Evolutionary conservation across 2,329 filamentous ascomycete species (phyloP).

Genomic region (Blastomyces silverae): DNA sequence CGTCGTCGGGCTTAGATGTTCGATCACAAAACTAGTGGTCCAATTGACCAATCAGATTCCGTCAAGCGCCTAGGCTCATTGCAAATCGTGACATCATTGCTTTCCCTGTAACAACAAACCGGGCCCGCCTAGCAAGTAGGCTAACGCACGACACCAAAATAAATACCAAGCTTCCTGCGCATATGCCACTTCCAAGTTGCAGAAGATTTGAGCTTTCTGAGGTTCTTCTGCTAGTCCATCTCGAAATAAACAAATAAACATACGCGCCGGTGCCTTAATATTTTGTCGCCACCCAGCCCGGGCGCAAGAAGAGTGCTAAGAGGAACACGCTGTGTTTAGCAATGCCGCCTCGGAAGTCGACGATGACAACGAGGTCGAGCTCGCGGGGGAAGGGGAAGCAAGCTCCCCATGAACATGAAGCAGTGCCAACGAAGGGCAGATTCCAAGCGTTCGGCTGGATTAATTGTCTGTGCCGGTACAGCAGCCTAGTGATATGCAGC

Average conservation of each 20-base stretch:
- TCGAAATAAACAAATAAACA: not conserved
- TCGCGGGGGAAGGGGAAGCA: not conserved
- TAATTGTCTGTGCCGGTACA: slow-evolving; percentile 38
- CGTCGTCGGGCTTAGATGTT: too few species aligned
- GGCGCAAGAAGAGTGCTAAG: not conserved
- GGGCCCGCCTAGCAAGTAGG: not conserved
- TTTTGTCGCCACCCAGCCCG: not conserved
- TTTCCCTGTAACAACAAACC: not conserved
- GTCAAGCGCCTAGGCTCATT: not conserved
- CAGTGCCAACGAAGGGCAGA: too few species aligned
- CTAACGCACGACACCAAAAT: not conserved
- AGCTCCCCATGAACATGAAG: not conserved
- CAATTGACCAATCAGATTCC: not conserved
- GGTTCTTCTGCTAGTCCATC: not conserved
- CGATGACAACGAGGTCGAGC: not conserved
- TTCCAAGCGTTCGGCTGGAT: slow-evolving; percentile 24
- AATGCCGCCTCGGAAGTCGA: slow-evolving; percentile 6
- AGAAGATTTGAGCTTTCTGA: not conserved
- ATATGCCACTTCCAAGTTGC: not conserved
- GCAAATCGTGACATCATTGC: slow-evolving; percentile 3
- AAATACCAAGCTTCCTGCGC: not conserved
- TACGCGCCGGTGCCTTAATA: not conserved
- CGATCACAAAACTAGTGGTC: not conserved
- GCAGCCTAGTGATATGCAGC: slow-evolving; percentile 46
- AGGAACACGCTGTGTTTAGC: not conserved